Percentiles rank a stretch among this genome's conserved stretches.
These are phyloP conservation scores for Amanita rubescens DNA, from an alignment of 768 basidiomycete genomes.

Conservation along the genomic window DNA sequence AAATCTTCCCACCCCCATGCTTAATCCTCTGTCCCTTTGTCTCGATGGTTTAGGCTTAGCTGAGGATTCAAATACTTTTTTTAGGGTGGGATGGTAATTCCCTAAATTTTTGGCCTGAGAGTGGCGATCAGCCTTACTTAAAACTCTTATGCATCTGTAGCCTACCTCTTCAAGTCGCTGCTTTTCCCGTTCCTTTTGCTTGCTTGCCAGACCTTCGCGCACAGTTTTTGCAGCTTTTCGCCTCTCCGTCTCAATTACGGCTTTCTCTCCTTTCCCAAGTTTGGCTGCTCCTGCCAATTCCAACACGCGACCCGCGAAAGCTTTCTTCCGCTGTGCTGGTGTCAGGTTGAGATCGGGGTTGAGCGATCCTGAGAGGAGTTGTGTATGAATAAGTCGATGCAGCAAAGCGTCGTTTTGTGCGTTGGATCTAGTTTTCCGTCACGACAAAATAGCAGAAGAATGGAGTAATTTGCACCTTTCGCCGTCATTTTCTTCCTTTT, in stretches of 20 bases:
- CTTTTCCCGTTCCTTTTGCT: conserved; percentile 48
- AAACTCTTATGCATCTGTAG: conserved; percentile 19
- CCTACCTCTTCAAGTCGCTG: conserved; percentile 63
- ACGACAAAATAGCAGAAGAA: not conserved
- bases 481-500: conserved; percentile 41
- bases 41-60: conserved; percentile 18
- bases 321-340: conserved; percentile 64
- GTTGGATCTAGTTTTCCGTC: conserved; percentile 49
- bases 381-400: conserved; percentile 74
- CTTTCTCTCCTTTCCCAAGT: conserved; percentile 67
- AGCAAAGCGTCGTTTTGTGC: conserved; percentile 71
- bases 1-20: conserved; percentile 77
- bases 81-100: conserved; percentile 77
- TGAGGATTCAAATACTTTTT: conserved; percentile 48
- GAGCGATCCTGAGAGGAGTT: conserved; percentile 68
- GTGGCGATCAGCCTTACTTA: not conserved
- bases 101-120: conserved; percentile 73
- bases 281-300: conserved; percentile 63
- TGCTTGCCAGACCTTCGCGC: conserved; percentile 59
- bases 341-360: conserved; percentile 53
- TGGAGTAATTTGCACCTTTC: conserved; percentile 34
- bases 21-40: conserved; percentile 58
- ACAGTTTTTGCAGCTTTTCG: conserved; percentile 67
- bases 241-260: conserved; percentile 52
- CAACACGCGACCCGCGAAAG: conserved; percentile 68